A percentile compares a stretch with the other conserved stretches of the same genome.
Evolutionary conservation across 2,329 filamentous ascomycete species (phyloP).

Genomic region (Cytospora chrysosperma): DNA sequence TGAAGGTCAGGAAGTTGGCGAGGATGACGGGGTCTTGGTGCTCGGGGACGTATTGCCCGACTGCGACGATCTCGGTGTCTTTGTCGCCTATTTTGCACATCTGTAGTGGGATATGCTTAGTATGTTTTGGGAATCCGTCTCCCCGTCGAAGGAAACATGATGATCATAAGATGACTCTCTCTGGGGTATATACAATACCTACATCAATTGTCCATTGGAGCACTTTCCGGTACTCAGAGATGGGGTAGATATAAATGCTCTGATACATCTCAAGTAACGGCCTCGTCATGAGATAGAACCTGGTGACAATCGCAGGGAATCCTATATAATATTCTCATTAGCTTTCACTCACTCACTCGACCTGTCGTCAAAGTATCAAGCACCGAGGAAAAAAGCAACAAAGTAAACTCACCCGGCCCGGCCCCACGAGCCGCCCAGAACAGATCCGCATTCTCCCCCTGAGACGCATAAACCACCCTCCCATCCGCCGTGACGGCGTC

Average conservation of each 20-base stretch:
- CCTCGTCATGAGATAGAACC: slow-evolving; percentile 46
- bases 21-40: slow-evolving; percentile 35
- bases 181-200: slow-evolving; percentile 23
- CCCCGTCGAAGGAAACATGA: not conserved
- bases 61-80: slow-evolving; percentile 41
- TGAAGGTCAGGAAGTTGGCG: slow-evolving; percentile 42
- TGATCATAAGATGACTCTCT: not conserved
- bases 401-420: slow-evolving; percentile 38
- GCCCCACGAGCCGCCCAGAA: slow-evolving; percentile 50
- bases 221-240: slow-evolving; percentile 43
- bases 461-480: slow-evolving; percentile 36
- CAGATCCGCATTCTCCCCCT: slow-evolving; percentile 43
- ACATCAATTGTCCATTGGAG: slow-evolving; percentile 49
- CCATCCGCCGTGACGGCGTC: slow-evolving; percentile 50
- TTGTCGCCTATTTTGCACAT: slow-evolving; percentile 35
- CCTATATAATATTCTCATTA: slow-evolving; percentile 34
- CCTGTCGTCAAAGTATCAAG: too few species aligned
- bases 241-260: slow-evolving; percentile 46
- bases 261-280: slow-evolving; percentile 35
- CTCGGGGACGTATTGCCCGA: slow-evolving; percentile 33
- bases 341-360: not conserved
- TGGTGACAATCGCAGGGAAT: slow-evolving; percentile 53
- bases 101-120: slow-evolving; percentile 15
- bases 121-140: not conserved
- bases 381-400: not conserved